phyloP scores from a whole-genome alignment of 768 basidiomycete species.

The Trametes maxima region DNA sequence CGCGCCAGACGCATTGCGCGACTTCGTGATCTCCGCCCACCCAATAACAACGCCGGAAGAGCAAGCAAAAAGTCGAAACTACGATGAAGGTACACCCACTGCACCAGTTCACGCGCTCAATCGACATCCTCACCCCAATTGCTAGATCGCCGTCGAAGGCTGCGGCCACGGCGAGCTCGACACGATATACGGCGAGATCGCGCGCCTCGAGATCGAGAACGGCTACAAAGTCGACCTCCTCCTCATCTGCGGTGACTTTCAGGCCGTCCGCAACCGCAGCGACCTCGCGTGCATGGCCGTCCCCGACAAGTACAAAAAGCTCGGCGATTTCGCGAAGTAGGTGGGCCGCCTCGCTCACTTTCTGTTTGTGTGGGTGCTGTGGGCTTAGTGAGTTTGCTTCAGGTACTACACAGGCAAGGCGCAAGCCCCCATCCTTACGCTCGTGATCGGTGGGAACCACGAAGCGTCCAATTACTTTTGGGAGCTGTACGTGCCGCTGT shows the following conservation, averaged over 20 bases:
- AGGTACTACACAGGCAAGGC: constrained; percentile 89
- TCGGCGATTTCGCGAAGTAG: constrained; percentile 86
- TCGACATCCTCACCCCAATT: background rate
- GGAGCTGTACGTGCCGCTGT: constrained; percentile 70
- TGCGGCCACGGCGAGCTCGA: constrained; percentile 96
- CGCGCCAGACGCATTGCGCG: too few species aligned
- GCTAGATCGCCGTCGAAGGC: constrained; percentile 85
- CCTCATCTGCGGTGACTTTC: constrained; percentile 95
- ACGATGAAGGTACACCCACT: background rate
- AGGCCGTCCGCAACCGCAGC: constrained; percentile 82
- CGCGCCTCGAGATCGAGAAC: constrained; percentile 59
- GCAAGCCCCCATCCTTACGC: constrained; percentile 82
- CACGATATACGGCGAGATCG: constrained; percentile 77
- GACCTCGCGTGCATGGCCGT: constrained; percentile 93
- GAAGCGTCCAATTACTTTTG: constrained; percentile 97
- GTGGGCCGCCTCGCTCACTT: constrained; percentile 24
- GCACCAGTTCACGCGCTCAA: background rate
- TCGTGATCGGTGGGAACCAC: constrained; percentile 97
- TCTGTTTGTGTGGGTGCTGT: background rate
- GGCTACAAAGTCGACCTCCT: constrained; percentile 78
- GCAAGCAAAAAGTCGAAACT: background rate
- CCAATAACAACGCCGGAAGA: background rate
- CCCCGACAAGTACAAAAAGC: constrained; percentile 81
- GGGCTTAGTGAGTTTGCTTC: background rate
- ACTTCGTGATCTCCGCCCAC: too few species aligned